phyloP scores from a whole-genome alignment of 1,284 basidiomycete genomes.

The Cutaneotrichosporon dermatis region DNA sequence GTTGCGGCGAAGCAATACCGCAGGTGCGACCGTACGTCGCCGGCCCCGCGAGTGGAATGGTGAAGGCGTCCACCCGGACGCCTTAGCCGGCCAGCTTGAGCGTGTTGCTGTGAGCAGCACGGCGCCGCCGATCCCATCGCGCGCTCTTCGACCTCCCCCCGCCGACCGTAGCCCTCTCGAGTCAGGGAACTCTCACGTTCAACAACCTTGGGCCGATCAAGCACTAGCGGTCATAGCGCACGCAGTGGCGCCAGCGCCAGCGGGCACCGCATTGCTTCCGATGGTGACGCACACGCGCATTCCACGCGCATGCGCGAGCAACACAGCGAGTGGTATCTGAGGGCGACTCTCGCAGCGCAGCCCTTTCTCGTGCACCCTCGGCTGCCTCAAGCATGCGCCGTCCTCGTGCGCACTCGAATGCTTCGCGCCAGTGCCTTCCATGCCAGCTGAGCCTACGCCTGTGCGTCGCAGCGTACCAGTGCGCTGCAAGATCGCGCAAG shows the following conservation, averaged over 20 bases:
- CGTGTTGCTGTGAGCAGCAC: constrained; percentile 12
- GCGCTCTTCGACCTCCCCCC: constrained; percentile 3
- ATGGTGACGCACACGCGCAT: neutral
- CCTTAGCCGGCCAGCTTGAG: constrained; percentile 30
- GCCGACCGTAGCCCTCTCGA: neutral
- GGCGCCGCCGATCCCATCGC: neutral
- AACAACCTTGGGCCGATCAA: neutral
- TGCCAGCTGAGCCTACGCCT: constrained; percentile 8
- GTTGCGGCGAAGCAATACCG: constrained; percentile 14
- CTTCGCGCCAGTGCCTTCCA: neutral
- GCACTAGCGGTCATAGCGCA: constrained; percentile 1
- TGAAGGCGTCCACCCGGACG: constrained; percentile 41
- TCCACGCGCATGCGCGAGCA: too few species aligned
- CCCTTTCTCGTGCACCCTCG: neutral
- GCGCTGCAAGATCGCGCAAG: constrained; percentile 10
- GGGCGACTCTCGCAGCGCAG: neutral
- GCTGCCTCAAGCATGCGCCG: neutral
- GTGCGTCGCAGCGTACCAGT: constrained; percentile 5
- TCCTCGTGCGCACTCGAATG: constrained; percentile 9
- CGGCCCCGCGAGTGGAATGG: constrained; percentile 37
- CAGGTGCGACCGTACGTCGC: neutral
- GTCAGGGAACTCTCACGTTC: neutral
- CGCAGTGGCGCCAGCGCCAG: neutral
- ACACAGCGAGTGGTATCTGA: too few species aligned
- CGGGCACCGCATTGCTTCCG: neutral